Percentiles rank a stretch among this genome's conserved stretches.
phyloP scores from a whole-genome alignment of 1,284 basidiomycete genomes.

The Trichosporon sp. region DNA sequence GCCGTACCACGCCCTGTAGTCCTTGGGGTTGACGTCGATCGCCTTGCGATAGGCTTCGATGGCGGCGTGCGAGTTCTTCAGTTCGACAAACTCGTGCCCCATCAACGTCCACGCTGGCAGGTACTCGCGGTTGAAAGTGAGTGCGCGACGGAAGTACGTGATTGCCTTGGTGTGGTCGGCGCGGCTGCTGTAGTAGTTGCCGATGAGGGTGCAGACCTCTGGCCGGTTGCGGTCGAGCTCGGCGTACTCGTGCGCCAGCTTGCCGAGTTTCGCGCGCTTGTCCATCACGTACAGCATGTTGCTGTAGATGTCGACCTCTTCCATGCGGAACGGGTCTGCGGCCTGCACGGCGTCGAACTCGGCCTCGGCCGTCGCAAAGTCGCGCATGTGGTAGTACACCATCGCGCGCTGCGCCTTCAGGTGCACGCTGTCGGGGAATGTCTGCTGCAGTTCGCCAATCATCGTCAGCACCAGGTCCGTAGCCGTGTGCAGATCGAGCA shows the following conservation, averaged over 20 bases:
- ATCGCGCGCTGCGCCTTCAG: conserved; percentile 82
- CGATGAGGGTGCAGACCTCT: conserved; percentile 92
- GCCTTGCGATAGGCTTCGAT: conserved; percentile 96
- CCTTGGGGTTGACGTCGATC: conserved; percentile 92
- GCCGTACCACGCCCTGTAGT: conserved; percentile 98
- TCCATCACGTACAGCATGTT: conserved; percentile 97
- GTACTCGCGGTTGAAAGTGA: conserved; percentile 90
- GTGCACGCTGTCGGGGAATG: conserved; percentile 83
- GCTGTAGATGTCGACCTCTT: conserved; percentile 94
- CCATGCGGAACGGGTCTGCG: conserved; percentile 84
- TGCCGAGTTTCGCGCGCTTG: conserved; percentile 82
- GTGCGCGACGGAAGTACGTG: conserved; percentile 90
- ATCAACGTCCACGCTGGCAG: conserved; percentile 98
- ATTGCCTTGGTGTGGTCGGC: conserved; percentile 94
- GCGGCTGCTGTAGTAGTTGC: conserved; percentile 93
- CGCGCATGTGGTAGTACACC: conserved; percentile 86
- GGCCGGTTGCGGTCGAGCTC: conserved; percentile 85
- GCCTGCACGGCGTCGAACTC: conserved; percentile 80
- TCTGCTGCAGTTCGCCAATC: conserved; percentile 75
- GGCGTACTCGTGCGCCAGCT: conserved; percentile 88
- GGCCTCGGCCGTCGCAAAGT: conserved; percentile 78
- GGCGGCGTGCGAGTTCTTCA: conserved; percentile 98
- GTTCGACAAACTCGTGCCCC: conserved; percentile 98
- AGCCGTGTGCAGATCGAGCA: conserved; percentile 85
- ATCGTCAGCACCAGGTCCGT: conserved; percentile 73